A percentile compares a stretch with the other conserved stretches of the same genome.
Conservation (phyloP, 148 eudicot species). For the Pouteria glomerata region DNA sequence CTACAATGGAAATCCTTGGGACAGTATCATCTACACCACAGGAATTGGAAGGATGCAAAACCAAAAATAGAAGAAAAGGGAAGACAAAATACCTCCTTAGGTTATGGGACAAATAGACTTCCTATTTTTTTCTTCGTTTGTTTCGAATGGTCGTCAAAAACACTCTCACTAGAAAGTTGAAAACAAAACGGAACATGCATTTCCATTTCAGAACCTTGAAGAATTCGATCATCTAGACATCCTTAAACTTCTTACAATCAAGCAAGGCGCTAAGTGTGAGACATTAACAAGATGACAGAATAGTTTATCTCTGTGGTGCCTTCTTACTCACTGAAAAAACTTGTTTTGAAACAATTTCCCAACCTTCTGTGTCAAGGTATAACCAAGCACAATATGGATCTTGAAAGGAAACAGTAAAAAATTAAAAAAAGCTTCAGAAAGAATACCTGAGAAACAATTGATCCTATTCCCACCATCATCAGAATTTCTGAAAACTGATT, state of each 20-base stretch:
- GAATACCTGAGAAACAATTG: conserved; percentile 80
- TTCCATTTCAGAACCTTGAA: neutral
- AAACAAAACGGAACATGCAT: neutral
- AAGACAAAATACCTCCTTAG: neutral
- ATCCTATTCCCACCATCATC: conserved; percentile 79
- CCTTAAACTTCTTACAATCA: no score
- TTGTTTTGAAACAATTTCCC: neutral
- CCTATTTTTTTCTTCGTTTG: neutral
- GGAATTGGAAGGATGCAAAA: no score
- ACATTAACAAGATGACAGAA: neutral
- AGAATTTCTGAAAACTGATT: conserved; percentile 80
- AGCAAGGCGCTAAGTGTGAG: neutral
- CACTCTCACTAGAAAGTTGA: neutral
- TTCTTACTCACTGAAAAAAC: neutral
- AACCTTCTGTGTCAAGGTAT: neutral
- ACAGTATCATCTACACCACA: neutral
- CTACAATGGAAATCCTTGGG: neutral
- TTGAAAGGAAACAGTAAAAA: neutral
- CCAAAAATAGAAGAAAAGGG: neutral
- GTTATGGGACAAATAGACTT: neutral
- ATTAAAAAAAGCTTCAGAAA: neutral
- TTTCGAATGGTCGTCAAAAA: neutral
- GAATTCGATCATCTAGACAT: no score
- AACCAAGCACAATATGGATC: neutral
- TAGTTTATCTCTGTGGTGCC: neutral